These are phyloP conservation scores for Cladosporium oxysporum DNA, from an alignment of 2,329 filamentous ascomycete species.

Conservation along the genomic window DNA sequence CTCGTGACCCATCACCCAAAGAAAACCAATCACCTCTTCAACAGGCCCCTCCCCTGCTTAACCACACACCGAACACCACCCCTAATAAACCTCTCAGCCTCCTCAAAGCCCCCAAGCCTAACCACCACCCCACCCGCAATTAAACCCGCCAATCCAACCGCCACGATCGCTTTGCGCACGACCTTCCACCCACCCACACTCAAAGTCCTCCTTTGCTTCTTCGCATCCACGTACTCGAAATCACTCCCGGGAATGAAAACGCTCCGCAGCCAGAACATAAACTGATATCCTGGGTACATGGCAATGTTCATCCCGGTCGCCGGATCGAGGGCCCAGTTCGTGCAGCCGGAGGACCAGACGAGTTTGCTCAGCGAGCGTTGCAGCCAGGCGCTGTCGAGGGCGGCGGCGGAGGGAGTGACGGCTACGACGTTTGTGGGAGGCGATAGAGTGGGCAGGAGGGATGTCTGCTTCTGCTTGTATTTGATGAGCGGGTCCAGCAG, in stretches of 20 bases:
- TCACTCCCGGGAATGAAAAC: slow-evolving; percentile 42
- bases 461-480: slow-evolving; percentile 33
- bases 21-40: background rate
- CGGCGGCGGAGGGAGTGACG: slow-evolving; percentile 30
- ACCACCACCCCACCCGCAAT: background rate
- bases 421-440: slow-evolving; percentile 33
- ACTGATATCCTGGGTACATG: slow-evolving; percentile 57
- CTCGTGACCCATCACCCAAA: background rate
- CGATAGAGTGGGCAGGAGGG: slow-evolving; percentile 29
- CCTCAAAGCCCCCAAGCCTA: background rate
- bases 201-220: slow-evolving; percentile 23
- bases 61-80: background rate
- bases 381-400: slow-evolving; percentile 41
- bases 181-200: slow-evolving; percentile 29
- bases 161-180: background rate
- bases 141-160: background rate
- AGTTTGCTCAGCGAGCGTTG: slow-evolving; percentile 46
- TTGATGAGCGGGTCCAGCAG: slow-evolving; percentile 44
- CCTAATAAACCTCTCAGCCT: background rate
- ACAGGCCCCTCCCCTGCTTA: background rate
- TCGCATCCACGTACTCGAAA: slow-evolving; percentile 28
- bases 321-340: slow-evolving; percentile 54
- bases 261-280: slow-evolving; percentile 51
- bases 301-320: slow-evolving; percentile 52
- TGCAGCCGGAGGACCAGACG: slow-evolving; percentile 54